Conservation (phyloP, 768 basidiomycete species). For the Mycena amicta region DNA sequence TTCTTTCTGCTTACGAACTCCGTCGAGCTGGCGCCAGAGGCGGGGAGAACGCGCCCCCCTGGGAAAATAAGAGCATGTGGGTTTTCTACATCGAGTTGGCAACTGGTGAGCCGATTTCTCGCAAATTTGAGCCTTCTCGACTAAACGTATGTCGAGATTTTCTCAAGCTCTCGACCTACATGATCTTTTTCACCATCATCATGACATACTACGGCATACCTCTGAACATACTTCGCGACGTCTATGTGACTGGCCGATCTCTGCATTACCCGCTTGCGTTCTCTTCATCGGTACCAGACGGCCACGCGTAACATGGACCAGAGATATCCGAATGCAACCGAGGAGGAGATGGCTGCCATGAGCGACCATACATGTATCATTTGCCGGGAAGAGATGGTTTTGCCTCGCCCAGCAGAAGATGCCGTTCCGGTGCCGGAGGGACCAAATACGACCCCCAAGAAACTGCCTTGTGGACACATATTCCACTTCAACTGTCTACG, state of each 20-base stretch:
- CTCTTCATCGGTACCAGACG: constrained; percentile 88
- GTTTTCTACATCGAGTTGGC: constrained; percentile 91
- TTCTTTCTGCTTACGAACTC: constrained; percentile 79
- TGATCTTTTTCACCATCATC: constrained; percentile 92
- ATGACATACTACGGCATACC: constrained; percentile 94
- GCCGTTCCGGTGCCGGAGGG: constrained; percentile 51
- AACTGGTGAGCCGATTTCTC: constrained; percentile 88
- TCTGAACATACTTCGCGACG: constrained; percentile 94
- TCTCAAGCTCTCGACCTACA: constrained; percentile 88
- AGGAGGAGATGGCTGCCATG: constrained; percentile 78
- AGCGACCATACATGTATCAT: constrained; percentile 96
- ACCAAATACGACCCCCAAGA: constrained; percentile 95
- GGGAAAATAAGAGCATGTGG: constrained; percentile 99
- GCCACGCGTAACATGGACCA: constrained; percentile 97
- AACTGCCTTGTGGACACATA: constrained; percentile 93
- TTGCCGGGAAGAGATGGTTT: constrained; percentile 92
- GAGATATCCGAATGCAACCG: constrained; percentile 89
- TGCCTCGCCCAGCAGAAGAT: constrained; percentile 33
- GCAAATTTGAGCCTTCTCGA: too few relatives aligned
- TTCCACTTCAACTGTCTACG: constrained; percentile 98
- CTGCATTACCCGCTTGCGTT: constrained; percentile 86
- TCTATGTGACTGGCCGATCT: constrained; percentile 92
- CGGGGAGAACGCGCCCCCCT: constrained; percentile 84
- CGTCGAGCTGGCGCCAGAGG: constrained; percentile 76
- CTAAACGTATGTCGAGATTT: too few relatives aligned